Percentiles rank a stretch among this genome's conserved stretches.
Evolutionary conservation across 2,329 filamentous ascomycete species (phyloP).

Genomic region (Lasiodiplodia hormozganensis): DNA sequence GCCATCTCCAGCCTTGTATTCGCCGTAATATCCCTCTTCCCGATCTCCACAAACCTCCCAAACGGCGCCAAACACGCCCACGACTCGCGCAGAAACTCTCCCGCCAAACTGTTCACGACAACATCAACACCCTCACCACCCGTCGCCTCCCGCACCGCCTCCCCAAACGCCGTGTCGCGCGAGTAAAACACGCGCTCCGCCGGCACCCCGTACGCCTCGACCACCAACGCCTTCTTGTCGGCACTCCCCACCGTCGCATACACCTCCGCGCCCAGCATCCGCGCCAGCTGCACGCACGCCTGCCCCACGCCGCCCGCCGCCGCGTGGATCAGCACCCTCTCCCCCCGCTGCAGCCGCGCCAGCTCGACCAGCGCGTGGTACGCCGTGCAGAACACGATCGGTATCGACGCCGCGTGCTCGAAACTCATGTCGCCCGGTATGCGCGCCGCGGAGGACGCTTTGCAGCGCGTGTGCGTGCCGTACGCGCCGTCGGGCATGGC

Average conservation of each 20-base stretch:
- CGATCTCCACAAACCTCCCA: conserved; percentile 40
- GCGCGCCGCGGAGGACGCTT: not conserved
- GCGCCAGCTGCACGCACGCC: conserved; percentile 38
- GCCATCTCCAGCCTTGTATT: conserved; percentile 29
- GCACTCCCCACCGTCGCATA: conserved; percentile 40
- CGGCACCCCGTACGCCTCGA: conserved; percentile 37
- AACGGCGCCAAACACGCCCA: conserved; percentile 41
- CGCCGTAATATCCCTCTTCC: conserved; percentile 30
- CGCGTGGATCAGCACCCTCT: conserved; percentile 43
- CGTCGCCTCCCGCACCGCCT: conserved; percentile 37
- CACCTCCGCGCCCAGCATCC: conserved; percentile 38
- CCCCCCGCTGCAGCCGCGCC: conserved; percentile 30
- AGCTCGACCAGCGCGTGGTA: conserved; percentile 33
- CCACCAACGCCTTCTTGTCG: conserved; percentile 38
- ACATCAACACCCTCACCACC: conserved; percentile 43
- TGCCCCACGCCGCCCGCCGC: conserved; percentile 43
- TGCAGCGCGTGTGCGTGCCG: conserved; percentile 21
- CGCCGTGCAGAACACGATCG: conserved; percentile 33
- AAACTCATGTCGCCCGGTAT: conserved; percentile 32
- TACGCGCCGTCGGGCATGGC: conserved; percentile 28
- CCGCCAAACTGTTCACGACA: conserved; percentile 42
- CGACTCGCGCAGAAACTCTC: conserved; percentile 37
- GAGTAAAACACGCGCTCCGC: conserved; percentile 43
- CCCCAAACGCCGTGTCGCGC: conserved; percentile 38
- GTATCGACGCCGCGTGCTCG: conserved; percentile 36